phyloP scores from a whole-genome alignment of 108 stramenopile species.

The Conticribra guillardii region DNA sequence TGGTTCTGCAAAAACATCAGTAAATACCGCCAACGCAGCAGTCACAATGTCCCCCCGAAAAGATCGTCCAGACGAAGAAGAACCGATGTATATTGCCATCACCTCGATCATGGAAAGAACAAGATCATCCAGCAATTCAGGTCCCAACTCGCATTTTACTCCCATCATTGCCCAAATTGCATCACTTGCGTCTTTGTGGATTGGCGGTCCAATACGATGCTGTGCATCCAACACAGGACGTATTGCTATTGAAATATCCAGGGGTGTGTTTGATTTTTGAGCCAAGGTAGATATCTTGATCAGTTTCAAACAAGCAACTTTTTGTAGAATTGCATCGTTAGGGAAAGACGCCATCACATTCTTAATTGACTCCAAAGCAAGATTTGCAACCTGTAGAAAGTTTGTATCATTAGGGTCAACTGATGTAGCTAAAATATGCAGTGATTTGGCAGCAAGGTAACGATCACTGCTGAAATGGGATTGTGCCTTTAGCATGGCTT shows the following conservation, averaged over 20 bases:
- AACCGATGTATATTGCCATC: neutral
- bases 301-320: conserved; percentile 4
- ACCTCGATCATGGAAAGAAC: neutral
- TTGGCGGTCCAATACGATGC: neutral
- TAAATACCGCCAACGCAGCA: conserved; percentile 10
- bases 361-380: neutral
- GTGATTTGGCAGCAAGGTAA: conserved; percentile 15
- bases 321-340: conserved; percentile 1
- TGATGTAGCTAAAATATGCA: conserved; percentile 7
- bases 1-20: conserved; percentile 6
- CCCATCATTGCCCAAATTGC: conserved; percentile 24
- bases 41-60: neutral
- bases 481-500: neutral
- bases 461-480: neutral
- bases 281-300: neutral
- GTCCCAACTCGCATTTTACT: neutral
- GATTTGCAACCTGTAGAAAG: neutral
- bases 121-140: neutral
- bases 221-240: conserved; percentile 5
- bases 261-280: neutral
- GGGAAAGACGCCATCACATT: neutral
- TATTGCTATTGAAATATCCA: conserved; percentile 1
- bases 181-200: neutral
- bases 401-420: neutral
- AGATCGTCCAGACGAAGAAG: neutral